Conservation (phyloP, 2,329 filamentous ascomycete species). For the Neofusicoccum cordaticola region DNA sequence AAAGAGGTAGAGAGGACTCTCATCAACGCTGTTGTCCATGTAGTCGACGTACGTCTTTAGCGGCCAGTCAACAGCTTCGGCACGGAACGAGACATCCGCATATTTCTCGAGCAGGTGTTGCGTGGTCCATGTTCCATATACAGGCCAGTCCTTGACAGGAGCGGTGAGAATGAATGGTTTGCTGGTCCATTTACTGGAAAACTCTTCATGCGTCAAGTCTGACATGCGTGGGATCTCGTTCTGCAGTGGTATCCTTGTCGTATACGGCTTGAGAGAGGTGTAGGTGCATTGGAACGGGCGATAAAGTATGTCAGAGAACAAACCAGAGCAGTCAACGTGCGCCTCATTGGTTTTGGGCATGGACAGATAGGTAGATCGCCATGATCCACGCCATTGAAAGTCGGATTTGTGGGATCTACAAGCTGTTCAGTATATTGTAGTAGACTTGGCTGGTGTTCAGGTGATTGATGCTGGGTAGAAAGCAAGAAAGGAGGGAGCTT, state of each 20-base stretch:
- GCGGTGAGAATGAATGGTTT: constrained; percentile 83
- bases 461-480: no score
- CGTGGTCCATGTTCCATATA: constrained; percentile 70
- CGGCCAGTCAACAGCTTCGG: constrained; percentile 91
- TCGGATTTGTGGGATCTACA: constrained; percentile 41
- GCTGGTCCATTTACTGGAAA: constrained; percentile 71
- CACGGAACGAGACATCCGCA: constrained; percentile 69
- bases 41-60: constrained; percentile 79
- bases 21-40: constrained; percentile 75
- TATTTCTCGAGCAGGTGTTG: constrained; percentile 65
- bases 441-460: not conserved
- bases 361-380: constrained; percentile 74
- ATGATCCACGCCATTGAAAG: constrained; percentile 75
- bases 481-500: no score
- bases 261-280: constrained; percentile 64
- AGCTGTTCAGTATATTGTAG: not conserved
- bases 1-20: constrained; percentile 90
- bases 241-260: constrained; percentile 64
- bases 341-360: constrained; percentile 54
- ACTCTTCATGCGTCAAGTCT: constrained; percentile 69
- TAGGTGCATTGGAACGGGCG: constrained; percentile 88
- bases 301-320: constrained; percentile 89
- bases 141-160: constrained; percentile 79
- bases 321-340: constrained; percentile 67
- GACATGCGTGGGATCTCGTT: constrained; percentile 72